Percentiles rank a stretch among this genome's conserved stretches.
Evolutionary conservation across 2,329 filamentous ascomycete genomes (phyloP).

Genomic region (Pseudovirgaria hyperparasitica): DNA sequence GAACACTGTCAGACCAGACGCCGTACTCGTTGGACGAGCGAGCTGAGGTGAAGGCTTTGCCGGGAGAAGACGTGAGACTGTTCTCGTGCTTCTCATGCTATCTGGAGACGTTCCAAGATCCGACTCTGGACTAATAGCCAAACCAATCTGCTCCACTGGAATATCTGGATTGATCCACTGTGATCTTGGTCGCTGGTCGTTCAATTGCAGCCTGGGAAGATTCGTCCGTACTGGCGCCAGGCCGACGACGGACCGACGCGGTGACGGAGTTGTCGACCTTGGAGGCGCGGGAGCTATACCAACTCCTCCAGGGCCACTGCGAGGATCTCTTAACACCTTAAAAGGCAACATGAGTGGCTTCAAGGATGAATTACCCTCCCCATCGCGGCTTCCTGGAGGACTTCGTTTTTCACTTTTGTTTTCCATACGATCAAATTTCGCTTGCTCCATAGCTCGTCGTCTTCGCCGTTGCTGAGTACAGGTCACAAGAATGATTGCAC

Average conservation of each 20-base stretch:
- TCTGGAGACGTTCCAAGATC: constrained; percentile 2
- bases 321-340: background rate
- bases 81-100: constrained; percentile 6
- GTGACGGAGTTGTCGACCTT: background rate
- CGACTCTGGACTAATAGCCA: constrained; percentile 23
- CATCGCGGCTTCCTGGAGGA: no score
- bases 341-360: background rate
- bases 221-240: constrained; percentile 3
- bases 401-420: no score
- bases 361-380: no score
- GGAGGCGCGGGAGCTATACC: background rate
- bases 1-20: no score
- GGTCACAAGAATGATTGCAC: constrained; percentile 23
- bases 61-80: constrained; percentile 10
- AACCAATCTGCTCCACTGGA: constrained; percentile 21
- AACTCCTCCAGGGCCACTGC: background rate
- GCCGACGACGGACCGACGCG: background rate
- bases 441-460: constrained; percentile 9
- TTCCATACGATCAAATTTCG: constrained; percentile 4
- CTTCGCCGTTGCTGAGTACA: constrained; percentile 22
- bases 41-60: constrained; percentile 10
- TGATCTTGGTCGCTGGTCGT: constrained; percentile 11
- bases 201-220: constrained; percentile 12
- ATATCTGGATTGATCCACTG: constrained; percentile 12
- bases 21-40: no score